Conservation (phyloP, 441 rosid species). For the Sinapis alba region DNA sequence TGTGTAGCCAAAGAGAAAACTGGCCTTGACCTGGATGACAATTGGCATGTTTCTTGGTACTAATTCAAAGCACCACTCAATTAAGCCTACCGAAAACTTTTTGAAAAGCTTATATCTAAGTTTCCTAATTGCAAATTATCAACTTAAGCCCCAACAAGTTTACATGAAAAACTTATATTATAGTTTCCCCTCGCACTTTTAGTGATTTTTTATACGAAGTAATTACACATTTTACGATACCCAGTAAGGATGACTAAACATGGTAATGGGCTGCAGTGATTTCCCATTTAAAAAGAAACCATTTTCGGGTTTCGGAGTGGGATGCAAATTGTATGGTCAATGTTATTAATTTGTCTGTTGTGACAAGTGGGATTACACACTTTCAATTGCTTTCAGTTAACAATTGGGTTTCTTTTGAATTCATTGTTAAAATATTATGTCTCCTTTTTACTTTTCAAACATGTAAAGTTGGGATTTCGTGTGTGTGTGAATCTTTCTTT, state of each 20-base stretch:
- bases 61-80: constrained; percentile 16
- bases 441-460: constrained; percentile 13
- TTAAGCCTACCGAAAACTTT: constrained; percentile 2
- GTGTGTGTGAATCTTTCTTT: constrained; percentile 18
- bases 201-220: not conserved
- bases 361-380: constrained; percentile 35
- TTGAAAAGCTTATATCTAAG: not conserved
- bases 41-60: constrained; percentile 39
- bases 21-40: constrained; percentile 35
- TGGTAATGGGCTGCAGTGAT: not conserved
- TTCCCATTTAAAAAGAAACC: not conserved
- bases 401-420: constrained; percentile 28
- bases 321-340: constrained; percentile 29
- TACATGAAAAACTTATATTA: not conserved
- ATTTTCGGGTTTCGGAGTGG: constrained; percentile 20
- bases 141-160: not conserved
- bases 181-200: not conserved
- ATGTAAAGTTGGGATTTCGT: constrained; percentile 32
- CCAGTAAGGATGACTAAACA: not conserved
- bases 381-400: constrained; percentile 27
- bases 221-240: not conserved
- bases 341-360: constrained; percentile 28
- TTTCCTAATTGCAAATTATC: not conserved
- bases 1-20: constrained; percentile 28
- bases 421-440: constrained; percentile 8